Base-by-base conservation (phyloP, 768 basidiomycete species). In the Floccularia luteovirens region DNA sequence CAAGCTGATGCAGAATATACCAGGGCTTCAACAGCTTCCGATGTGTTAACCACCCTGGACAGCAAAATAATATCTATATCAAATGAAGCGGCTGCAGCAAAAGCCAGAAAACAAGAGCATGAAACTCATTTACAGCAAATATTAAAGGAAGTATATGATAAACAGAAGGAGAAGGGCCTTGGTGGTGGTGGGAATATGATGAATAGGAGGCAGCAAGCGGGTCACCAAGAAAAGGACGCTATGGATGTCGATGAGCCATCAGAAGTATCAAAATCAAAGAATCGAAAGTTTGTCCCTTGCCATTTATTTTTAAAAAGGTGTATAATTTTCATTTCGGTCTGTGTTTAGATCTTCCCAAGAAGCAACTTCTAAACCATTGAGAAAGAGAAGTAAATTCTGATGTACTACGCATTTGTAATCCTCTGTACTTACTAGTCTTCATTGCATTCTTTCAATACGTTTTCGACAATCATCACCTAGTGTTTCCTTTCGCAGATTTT, bases 11-110 rank as follows among this genome's bases (percentile, higher is more conserved):
- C 33, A 44, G 28, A 48, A 38, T 27, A 46, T 43, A 14, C 8
- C 50, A 87, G 84, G 85, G 77, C 82, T 8, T 63, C 69, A 11
- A 89, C 81, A 8, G 84, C 87, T 2, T 69, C 80, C 4, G 60
- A 71, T 4, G 81, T 92, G 4, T 71, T 94, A 36, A 51, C 69
- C 3, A 77, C 86, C 3, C 74, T 94, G 12, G 86, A 91, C 48
- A 60, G 66, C 20, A 84, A 85, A 60, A 73, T 93, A 32, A 57
- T 61, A 14, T 52, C 67, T 19, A 72, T 88, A n/a, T 59, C 74
- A 0, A 54, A 62, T 5, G 66, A 75, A 39, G 56, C 57, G 4
- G 64, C 61, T 2, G 55, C 55, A 1, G 58, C 58, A 11, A 74
- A 74, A 43, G 44, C 47, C 2, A 55, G 57, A n/a, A 66, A 68